These are phyloP conservation scores for Chalciporus sp. DNA, from an alignment of 1,284 basidiomycete species.

Conservation along the genomic window DNA sequence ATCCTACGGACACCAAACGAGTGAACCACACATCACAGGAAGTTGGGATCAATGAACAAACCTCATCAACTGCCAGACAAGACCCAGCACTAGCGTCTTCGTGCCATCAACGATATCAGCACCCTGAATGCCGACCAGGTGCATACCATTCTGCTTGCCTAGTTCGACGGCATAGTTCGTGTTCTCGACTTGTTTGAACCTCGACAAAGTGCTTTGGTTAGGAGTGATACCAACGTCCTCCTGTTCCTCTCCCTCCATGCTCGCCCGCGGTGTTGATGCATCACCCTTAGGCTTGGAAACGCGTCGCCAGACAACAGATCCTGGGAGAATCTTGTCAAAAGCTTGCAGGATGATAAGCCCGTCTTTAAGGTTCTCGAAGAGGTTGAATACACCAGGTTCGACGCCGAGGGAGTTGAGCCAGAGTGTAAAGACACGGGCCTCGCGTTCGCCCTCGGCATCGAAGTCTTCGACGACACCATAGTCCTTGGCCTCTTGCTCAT, in stretches of 20 bases:
- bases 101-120: conserved; percentile 94
- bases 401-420: conserved; percentile 98
- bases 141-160: conserved; percentile 91
- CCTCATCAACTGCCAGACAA: conserved; percentile 99
- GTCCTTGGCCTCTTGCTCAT: conserved; percentile 85
- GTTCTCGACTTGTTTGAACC: conserved; percentile 98
- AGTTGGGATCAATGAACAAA: conserved; percentile 35
- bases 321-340: conserved; percentile 94
- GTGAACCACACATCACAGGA: not conserved
- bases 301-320: conserved; percentile 91
- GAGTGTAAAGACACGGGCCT: conserved; percentile 95
- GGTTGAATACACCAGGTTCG: conserved; percentile 93
- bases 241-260: conserved; percentile 59
- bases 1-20: conserved; percentile 47
- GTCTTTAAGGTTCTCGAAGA: conserved; percentile 95
- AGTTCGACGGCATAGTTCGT: conserved; percentile 97
- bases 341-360: conserved; percentile 92
- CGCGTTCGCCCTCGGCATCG: conserved; percentile 97
- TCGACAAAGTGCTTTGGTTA: conserved; percentile 82
- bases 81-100: conserved; percentile 90
- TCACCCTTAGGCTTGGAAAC: conserved; percentile 90
- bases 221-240: conserved; percentile 78
- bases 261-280: conserved; percentile 39
- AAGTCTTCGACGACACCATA: conserved; percentile 94
- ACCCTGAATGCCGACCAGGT: conserved; percentile 96